A percentile compares a stretch with the other conserved stretches of the same genome.
Evolutionary conservation across 2,329 filamentous ascomycete genomes (phyloP).

Genomic region (Dothideomycetidae sp.): DNA sequence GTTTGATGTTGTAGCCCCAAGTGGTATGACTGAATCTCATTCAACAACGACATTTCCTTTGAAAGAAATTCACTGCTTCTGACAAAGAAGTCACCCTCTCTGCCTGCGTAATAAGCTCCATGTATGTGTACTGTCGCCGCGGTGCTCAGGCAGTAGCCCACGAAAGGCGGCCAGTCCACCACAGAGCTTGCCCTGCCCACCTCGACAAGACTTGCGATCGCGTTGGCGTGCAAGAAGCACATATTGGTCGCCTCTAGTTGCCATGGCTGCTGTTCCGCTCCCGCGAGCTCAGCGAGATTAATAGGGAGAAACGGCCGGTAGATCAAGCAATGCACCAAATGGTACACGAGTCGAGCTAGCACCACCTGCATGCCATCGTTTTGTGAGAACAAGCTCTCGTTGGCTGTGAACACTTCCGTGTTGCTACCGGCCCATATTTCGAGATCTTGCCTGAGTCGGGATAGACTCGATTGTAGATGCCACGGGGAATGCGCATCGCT

Average conservation of each 20-base stretch:
- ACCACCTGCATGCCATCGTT: conserved; percentile 65
- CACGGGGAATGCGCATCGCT: conserved; percentile 84
- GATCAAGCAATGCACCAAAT: conserved; percentile 72
- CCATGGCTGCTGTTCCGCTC: conserved; percentile 76
- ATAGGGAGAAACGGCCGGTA: conserved; percentile 80
- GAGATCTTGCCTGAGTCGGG: conserved; percentile 71
- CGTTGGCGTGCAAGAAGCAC: conserved; percentile 76
- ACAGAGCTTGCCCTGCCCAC: conserved; percentile 59
- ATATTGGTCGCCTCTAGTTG: conserved; percentile 83
- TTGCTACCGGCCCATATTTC: conserved; percentile 76
- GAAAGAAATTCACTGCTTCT: conserved; percentile 56
- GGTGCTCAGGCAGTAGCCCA: conserved; percentile 75
- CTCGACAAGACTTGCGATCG: conserved; percentile 69
- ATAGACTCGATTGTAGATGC: conserved; percentile 73
- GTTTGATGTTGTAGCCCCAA: conserved; percentile 66
- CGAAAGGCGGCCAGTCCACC: conserved; percentile 74
- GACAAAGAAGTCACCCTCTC: conserved; percentile 49
- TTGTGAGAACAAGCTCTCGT: conserved; percentile 62
- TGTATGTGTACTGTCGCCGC: conserved; percentile 82
- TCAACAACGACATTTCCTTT: conserved; percentile 65
- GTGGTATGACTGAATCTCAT: conserved; percentile 62
- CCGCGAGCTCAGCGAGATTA: conserved; percentile 65
- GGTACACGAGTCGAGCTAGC: conserved; percentile 74
- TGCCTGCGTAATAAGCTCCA: conserved; percentile 60
- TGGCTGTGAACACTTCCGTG: conserved; percentile 61